Conservation (phyloP, 768 basidiomycete genomes). For the Leccinum longicurvipes region DNA sequence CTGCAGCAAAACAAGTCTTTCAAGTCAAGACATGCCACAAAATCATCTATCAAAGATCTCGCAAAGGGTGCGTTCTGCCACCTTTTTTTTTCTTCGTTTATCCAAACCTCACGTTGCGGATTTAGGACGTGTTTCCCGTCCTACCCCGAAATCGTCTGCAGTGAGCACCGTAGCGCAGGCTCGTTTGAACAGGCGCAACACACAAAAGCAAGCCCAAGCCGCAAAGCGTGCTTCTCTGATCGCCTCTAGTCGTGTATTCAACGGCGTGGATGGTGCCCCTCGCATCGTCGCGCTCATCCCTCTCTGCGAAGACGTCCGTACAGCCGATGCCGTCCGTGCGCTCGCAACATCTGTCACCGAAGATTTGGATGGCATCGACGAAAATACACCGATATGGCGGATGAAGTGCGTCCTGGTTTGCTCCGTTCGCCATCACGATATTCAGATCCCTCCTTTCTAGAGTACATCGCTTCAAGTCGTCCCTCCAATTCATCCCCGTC, state of each 20-base stretch:
- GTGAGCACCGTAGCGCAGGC: conserved; percentile 60
- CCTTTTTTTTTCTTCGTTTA: neutral
- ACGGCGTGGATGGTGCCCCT: conserved; percentile 72
- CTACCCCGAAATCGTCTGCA: conserved; percentile 49
- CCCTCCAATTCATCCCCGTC: conserved; percentile 81
- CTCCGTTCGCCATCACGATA: neutral
- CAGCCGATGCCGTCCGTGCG: conserved; percentile 48
- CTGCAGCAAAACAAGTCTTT: conserved; percentile 83
- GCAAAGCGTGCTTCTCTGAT: conserved; percentile 67
- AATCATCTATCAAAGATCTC: conserved; percentile 76
- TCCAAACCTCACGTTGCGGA: neutral
- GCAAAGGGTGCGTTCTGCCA: conserved; percentile 62
- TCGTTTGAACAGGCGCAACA: conserved; percentile 76
- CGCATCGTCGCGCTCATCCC: conserved; percentile 88
- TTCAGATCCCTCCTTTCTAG: conserved; percentile 36
- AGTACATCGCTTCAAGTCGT: conserved; percentile 87
- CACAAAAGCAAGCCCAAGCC: conserved; percentile 78
- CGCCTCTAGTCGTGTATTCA: conserved; percentile 74
- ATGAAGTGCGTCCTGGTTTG: conserved; percentile 50
- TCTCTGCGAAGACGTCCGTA: conserved; percentile 62
- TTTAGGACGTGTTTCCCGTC: conserved; percentile 55
- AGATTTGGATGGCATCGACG: conserved; percentile 19
- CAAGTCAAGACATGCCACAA: conserved; percentile 89
- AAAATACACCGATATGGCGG: conserved; percentile 44
- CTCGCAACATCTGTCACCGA: conserved; percentile 62